Evolutionary conservation across 1,284 basidiomycete genomes (phyloP).

Genomic region (Cutaneotrichosporon daszewskae): DNA sequence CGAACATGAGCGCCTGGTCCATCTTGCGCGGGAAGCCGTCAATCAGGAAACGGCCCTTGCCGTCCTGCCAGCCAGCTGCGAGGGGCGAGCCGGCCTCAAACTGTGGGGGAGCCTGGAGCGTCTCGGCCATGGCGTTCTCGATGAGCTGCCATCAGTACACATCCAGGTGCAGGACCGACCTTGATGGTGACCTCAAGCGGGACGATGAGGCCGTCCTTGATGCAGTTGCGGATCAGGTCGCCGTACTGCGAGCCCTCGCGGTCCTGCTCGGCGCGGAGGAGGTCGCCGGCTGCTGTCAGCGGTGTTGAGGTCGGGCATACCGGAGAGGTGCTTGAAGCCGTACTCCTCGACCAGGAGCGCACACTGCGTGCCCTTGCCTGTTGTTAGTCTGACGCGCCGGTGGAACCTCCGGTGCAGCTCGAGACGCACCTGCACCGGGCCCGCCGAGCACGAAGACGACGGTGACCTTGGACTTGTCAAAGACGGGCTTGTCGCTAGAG

Average conservation of each 20-base stretch:
- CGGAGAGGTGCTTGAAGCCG: slow-evolving; percentile 89
- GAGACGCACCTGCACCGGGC: slow-evolving; percentile 74
- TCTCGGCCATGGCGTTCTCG: slow-evolving; percentile 80
- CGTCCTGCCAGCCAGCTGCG: slow-evolving; percentile 60
- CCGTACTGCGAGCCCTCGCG: slow-evolving; percentile 82
- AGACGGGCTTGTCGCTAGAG: slow-evolving; percentile 50
- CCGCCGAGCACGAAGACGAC: slow-evolving; percentile 97
- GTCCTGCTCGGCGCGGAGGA: slow-evolving; percentile 88
- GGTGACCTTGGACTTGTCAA: slow-evolving; percentile 68
- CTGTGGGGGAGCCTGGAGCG: slow-evolving; percentile 49
- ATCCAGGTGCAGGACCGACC: slow-evolving; percentile 26
- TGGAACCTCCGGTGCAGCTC: not conserved
- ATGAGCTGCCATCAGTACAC: slow-evolving; percentile 54
- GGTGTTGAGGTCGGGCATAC: slow-evolving; percentile 51
- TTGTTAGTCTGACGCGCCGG: not conserved
- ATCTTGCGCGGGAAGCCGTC: slow-evolving; percentile 98
- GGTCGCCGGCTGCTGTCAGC: slow-evolving; percentile 92
- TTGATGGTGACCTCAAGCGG: slow-evolving; percentile 97
- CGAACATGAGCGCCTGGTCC: slow-evolving; percentile 95
- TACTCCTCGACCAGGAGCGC: slow-evolving; percentile 79
- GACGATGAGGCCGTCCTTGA: slow-evolving; percentile 89
- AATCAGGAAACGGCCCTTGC: slow-evolving; percentile 81
- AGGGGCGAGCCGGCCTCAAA: slow-evolving; percentile 20
- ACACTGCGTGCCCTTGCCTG: slow-evolving; percentile 97
- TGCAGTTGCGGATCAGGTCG: slow-evolving; percentile 78